Evolutionary conservation across 441 rosid genomes (phyloP).

Genomic region (Populus tomentosa): DNA sequence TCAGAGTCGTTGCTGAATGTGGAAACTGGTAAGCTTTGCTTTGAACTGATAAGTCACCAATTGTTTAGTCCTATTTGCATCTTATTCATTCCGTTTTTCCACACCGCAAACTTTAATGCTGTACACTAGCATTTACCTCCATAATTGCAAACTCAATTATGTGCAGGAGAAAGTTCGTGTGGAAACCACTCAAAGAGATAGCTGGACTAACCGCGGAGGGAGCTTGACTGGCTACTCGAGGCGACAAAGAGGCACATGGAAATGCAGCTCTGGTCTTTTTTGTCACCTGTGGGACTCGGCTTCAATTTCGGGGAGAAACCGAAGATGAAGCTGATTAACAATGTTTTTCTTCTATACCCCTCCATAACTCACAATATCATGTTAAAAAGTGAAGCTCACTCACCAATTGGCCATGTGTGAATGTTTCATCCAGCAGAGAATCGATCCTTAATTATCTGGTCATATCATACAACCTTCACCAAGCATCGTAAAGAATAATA

Average conservation of each 20-base stretch:
- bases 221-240: constrained; percentile 17
- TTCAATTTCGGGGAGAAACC: background rate
- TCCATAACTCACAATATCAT: background rate
- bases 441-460: background rate
- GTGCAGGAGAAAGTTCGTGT: constrained; percentile 76
- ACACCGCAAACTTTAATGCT: background rate
- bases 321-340: background rate
- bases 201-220: constrained; percentile 47
- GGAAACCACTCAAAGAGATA: constrained; percentile 79
- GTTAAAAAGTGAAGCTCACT: background rate
- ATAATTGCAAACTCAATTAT: background rate
- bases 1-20: constrained; percentile 78
- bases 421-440: background rate
- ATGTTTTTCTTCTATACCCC: background rate
- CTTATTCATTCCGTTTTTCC: background rate
- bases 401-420: background rate
- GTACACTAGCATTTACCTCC: background rate
- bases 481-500: background rate
- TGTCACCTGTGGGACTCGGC: background rate
- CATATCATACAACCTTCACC: background rate
- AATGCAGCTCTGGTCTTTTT: background rate
- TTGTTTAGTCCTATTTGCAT: background rate
- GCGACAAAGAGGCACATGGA: background rate
- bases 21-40: constrained; percentile 62
- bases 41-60: background rate